Evolutionary conservation across 1,284 basidiomycete species (phyloP), one percentile per base, ranked within the genome.

Genomic region (Cryptococcus sp.): DNA sequence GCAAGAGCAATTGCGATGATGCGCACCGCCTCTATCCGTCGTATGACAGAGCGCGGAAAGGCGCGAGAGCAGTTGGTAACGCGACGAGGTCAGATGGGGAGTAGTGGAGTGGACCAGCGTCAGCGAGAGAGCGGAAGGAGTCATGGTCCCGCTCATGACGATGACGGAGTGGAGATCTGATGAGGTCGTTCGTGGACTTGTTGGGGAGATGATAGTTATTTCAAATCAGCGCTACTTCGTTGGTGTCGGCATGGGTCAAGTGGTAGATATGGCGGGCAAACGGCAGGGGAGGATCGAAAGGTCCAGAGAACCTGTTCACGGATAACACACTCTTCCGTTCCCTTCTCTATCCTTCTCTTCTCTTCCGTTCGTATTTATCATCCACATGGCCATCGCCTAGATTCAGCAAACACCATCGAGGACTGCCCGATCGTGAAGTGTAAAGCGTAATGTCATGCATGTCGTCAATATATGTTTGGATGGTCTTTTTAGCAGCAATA

Each of bases 251-350:
- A 20, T 19, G 15, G 25, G 47, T 30, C 7, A 35, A 45, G 35
- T 30, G 16, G 25, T 17, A 22, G 35, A 41, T 10, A 25, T 3
- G 3, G 55, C 41, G 23, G 43, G 46, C 6, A 25, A 19, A 49
- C 35, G 40, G 41, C 58, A 53, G 68, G 68, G 65, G 65, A 71
- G 67, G 65, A 60, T 45, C 54, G 66, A 17, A 55, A 56, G 40
- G 55, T 63, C 62, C 69, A 52, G 65, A 71, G 69, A 71, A 53
- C 69, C 67, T 63, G 67, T 65, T 66, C 50, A 50, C 50, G 55
- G 49, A 23, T 52, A 20, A 25, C 16, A 3, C n/a, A 49, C 41
- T 49, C 17, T 49, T 55, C 35, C 46, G 40, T 50, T 13, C 47
- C 27, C 25, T 30, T 17, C 27, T 41, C 38, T 50, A 3, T 23